These are phyloP conservation scores for Phoma herbarum DNA, from an alignment of 2,329 filamentous ascomycete genomes.

Conservation along the genomic window DNA sequence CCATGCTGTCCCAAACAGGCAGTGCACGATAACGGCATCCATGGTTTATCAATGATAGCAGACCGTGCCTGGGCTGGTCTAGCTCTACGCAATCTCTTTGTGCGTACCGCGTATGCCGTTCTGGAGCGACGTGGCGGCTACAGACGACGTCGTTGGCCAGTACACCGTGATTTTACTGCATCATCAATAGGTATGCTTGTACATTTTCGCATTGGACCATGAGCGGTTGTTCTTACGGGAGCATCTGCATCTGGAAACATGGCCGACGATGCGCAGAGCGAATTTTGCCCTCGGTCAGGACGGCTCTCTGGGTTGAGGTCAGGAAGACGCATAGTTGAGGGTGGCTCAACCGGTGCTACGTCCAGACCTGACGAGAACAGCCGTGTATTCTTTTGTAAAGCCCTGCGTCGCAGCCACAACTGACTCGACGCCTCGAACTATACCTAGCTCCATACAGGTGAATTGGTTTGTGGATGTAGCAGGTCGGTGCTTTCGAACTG, in stretches of 20 bases:
- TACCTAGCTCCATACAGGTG: slow-evolving; percentile 1
- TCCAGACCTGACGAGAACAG: slow-evolving; percentile 5
- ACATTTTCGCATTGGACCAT: background rate
- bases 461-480: background rate
- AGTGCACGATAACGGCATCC: slow-evolving; percentile 16
- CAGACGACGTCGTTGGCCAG: background rate
- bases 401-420: slow-evolving; percentile 5
- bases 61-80: slow-evolving; percentile 10
- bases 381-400: background rate
- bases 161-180: background rate
- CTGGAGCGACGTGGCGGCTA: background rate
- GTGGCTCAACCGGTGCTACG: background rate
- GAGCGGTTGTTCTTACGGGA: background rate
- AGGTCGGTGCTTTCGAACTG: background rate
- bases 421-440: background rate
- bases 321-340: background rate
- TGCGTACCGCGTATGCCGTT: slow-evolving; percentile 1
- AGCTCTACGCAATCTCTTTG: slow-evolving; percentile 7
- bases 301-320: background rate
- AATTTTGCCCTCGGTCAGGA: background rate
- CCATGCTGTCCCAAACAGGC: slow-evolving; percentile 9
- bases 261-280: background rate
- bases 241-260: background rate
- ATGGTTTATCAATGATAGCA: slow-evolving; percentile 1
- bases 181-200: background rate